Evolutionary conservation across 1,139 yeast genomes (phyloP).

Genomic region (Ashbya aceris): DNA sequence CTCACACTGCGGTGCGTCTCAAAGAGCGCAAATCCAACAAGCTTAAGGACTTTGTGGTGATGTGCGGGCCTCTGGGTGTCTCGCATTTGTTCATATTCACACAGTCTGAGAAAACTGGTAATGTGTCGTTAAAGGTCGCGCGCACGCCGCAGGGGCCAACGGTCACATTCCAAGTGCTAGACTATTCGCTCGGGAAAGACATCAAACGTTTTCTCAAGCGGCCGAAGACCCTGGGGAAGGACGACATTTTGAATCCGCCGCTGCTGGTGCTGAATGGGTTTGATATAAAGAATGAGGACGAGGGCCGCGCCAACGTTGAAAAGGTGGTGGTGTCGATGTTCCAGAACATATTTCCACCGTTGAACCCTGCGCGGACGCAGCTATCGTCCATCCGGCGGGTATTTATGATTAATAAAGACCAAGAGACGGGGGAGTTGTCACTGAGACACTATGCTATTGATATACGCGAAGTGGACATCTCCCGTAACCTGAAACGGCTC

Average conservation of each 20-base stretch:
- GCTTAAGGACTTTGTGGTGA: constrained; percentile 81
- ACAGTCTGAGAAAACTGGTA: constrained; percentile 69
- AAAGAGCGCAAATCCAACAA: constrained; percentile 81
- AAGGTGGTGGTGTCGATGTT: constrained; percentile 80
- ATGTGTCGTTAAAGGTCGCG: constrained; percentile 73
- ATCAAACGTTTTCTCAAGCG: constrained; percentile 56
- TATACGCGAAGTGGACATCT: constrained; percentile 78
- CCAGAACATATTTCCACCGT: constrained; percentile 94
- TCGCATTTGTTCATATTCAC: constrained; percentile 80
- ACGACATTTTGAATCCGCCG: constrained; percentile 73
- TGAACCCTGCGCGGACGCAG: constrained; percentile 68
- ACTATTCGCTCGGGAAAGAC: constrained; percentile 78
- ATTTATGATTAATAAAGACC: constrained; percentile 67
- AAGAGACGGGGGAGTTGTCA: constrained; percentile 63
- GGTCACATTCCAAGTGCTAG: constrained; percentile 65
- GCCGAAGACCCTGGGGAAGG: constrained; percentile 62
- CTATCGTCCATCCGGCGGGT: constrained; percentile 75
- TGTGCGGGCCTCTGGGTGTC: constrained; percentile 97
- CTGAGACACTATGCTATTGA: constrained; percentile 86
- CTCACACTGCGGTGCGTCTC: constrained; percentile 86
- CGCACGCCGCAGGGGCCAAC: constrained; percentile 95
- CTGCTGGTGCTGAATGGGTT: constrained; percentile 87
- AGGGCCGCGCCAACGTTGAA: constrained; percentile 45
- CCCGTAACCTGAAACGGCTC: constrained; percentile 69
- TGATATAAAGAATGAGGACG: constrained; percentile 29